These are phyloP conservation scores for Haplographium delicatum DNA, from an alignment of 495 filamentous ascomycete genomes.

Conservation along the genomic window DNA sequence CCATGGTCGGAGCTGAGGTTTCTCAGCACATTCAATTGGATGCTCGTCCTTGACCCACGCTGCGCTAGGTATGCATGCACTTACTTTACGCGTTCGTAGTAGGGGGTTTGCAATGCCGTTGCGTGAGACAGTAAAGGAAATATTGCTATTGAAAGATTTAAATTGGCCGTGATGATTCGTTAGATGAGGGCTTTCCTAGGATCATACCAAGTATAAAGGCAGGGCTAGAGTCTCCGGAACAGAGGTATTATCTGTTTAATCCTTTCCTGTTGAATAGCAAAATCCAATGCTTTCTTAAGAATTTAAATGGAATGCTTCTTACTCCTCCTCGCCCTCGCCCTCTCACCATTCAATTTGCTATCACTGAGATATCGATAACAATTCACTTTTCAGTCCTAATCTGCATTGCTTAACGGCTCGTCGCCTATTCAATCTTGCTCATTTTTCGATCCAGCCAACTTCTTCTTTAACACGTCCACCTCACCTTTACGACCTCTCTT, in stretches of 20 bases:
- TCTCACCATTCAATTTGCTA: no score
- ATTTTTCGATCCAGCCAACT: no score
- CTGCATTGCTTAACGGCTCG: no score
- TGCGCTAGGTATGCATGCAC: slow-evolving; percentile 10
- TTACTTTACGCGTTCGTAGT: slow-evolving; percentile 16
- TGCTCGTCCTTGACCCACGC: no score
- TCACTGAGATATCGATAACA: no score
- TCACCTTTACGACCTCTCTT: neutral
- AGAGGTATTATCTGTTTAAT: neutral
- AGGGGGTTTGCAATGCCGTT: neutral
- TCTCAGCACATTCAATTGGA: slow-evolving; percentile 9
- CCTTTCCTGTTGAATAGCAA: no score
- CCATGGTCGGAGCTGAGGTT: neutral
- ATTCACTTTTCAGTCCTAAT: no score
- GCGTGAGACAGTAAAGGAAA: neutral
- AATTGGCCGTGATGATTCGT: slow-evolving; percentile 18
- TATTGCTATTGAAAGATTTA: neutral
- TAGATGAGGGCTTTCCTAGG: neutral
- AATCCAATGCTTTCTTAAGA: no score
- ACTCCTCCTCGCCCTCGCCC: neutral
- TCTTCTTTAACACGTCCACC: no score
- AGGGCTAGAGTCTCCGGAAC: neutral
- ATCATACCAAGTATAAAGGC: slow-evolving; percentile 18
- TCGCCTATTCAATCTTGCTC: no score
- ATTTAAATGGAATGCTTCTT: no score